These are phyloP conservation scores for Wickerhamia fluorescens DNA, from an alignment of 805 yeast species.

Conservation along the genomic window DNA sequence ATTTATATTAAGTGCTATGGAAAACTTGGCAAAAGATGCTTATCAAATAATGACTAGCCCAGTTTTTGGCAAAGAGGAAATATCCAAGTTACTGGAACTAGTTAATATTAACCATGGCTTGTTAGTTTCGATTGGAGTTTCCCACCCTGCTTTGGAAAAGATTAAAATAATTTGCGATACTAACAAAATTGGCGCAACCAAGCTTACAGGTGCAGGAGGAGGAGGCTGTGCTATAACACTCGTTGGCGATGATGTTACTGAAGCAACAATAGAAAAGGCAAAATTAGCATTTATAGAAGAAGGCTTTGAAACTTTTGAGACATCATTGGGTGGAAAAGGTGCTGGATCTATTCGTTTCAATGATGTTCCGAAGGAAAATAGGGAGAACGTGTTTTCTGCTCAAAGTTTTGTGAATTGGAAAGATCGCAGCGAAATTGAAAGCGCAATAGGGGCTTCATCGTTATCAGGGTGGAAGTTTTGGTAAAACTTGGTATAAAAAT, in stretches of 20 bases:
- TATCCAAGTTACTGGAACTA: slow-evolving; percentile 44
- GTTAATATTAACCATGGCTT: slow-evolving; percentile 83
- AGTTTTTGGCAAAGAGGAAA: slow-evolving; percentile 35
- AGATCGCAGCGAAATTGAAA: slow-evolving; percentile 43
- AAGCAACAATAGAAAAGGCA: slow-evolving; percentile 29
- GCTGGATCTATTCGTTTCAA: slow-evolving; percentile 45
- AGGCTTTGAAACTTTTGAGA: slow-evolving; percentile 70
- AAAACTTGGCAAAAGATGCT: slow-evolving; percentile 64
- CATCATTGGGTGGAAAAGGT: slow-evolving; percentile 86
- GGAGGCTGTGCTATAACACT: slow-evolving; percentile 97
- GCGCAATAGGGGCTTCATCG: slow-evolving; percentile 36
- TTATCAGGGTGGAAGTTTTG: slow-evolving; percentile 53
- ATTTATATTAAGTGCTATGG: slow-evolving; percentile 71
- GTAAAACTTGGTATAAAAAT: too few relatives aligned
- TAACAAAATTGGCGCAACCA: slow-evolving; percentile 71
- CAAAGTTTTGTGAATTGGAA: slow-evolving; percentile 32
- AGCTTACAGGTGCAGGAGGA: slow-evolving; percentile 97
- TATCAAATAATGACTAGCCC: slow-evolving; percentile 55
- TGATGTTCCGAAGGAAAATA: slow-evolving; percentile 6
- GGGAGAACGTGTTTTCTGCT: slow-evolving; percentile 14
- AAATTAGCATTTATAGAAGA: slow-evolving; percentile 27
- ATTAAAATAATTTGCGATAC: slow-evolving; percentile 63
- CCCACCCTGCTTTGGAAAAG: slow-evolving; percentile 84
- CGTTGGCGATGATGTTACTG: slow-evolving; percentile 40
- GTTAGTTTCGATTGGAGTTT: slow-evolving; percentile 78